Conservation (phyloP, 257 asterid genomes). For the Penstemon eatonii region DNA sequence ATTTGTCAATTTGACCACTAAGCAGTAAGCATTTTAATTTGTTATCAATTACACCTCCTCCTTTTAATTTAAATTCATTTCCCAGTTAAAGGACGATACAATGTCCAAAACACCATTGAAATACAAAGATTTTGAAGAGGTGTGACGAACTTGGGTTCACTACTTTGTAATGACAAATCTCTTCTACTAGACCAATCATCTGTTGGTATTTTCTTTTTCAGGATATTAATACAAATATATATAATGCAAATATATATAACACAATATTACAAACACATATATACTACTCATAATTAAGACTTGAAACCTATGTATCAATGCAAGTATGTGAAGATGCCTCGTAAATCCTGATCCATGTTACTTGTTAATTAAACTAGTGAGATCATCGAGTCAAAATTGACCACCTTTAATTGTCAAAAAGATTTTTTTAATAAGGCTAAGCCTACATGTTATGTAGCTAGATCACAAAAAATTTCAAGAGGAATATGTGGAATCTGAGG, state of each 20-base stretch:
- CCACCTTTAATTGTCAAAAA: slow-evolving; percentile 7
- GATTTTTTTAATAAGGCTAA: not conserved
- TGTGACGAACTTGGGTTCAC: too few species aligned
- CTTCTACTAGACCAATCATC: too few species aligned
- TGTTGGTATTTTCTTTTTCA: too few species aligned
- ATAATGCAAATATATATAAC: not conserved
- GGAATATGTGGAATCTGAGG: not conserved
- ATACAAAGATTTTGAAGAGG: too few species aligned
- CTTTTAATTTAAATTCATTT: too few species aligned
- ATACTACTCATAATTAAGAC: not conserved
- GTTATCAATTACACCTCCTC: too few species aligned
- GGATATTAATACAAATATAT: not conserved
- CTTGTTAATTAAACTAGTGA: slow-evolving; percentile 15
- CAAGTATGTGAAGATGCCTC: too few species aligned
- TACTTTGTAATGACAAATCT: too few species aligned
- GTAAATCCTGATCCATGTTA: slow-evolving; percentile 35
- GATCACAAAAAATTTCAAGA: slow-evolving; percentile 26
- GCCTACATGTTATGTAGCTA: slow-evolving; percentile 14
- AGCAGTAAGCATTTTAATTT: too few species aligned
- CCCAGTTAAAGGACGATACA: too few species aligned
- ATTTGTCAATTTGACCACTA: too few species aligned
- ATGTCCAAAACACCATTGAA: too few species aligned
- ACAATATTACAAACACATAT: not conserved
- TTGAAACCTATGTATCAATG: not conserved
- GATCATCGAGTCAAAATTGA: slow-evolving; percentile 27